These are phyloP conservation scores for Dentipellis sp. DNA, from an alignment of 768 basidiomycete species.

Conservation along the genomic window DNA sequence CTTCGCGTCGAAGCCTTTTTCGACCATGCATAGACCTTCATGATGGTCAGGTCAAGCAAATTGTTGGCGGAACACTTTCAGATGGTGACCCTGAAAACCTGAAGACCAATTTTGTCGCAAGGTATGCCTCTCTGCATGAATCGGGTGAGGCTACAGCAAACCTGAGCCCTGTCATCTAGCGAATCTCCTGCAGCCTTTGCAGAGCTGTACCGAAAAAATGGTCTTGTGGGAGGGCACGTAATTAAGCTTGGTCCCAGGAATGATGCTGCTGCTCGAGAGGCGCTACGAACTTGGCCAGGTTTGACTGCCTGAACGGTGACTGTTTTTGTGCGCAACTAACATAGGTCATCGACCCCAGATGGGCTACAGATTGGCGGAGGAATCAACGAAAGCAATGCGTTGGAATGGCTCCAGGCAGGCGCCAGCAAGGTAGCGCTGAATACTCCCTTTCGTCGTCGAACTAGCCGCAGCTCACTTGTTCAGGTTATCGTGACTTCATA, in stretches of 20 bases:
- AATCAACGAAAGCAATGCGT: slow-evolving; percentile 73
- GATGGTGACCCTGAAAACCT: slow-evolving; percentile 50
- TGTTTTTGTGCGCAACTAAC: not conserved
- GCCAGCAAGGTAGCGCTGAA: slow-evolving; percentile 69
- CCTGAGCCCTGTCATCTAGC: slow-evolving; percentile 29
- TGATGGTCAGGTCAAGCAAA: slow-evolving; percentile 93
- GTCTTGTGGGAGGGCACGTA: slow-evolving; percentile 82
- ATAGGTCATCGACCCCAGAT: slow-evolving; percentile 27
- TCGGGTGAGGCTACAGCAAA: not conserved
- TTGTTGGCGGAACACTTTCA: slow-evolving; percentile 90
- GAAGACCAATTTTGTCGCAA: slow-evolving; percentile 87
- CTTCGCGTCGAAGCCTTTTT: slow-evolving; percentile 41
- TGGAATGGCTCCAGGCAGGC: slow-evolving; percentile 77
- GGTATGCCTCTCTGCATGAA: slow-evolving; percentile 29
- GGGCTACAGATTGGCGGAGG: slow-evolving; percentile 92
- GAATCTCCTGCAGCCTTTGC: slow-evolving; percentile 77
- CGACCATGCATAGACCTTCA: slow-evolving; percentile 97
- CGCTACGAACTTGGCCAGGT: slow-evolving; percentile 81
- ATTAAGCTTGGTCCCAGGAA: slow-evolving; percentile 93
- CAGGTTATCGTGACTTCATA: slow-evolving; percentile 98
- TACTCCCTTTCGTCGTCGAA: not conserved
- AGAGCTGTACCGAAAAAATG: slow-evolving; percentile 57
- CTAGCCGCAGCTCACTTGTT: not conserved
- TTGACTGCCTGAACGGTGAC: not conserved
- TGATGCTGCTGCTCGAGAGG: slow-evolving; percentile 80